A percentile compares a stretch with the other conserved stretches of the same genome.
These are phyloP conservation scores for Isatis tinctoria DNA, from an alignment of 345 rosid species.

Conservation along the genomic window DNA sequence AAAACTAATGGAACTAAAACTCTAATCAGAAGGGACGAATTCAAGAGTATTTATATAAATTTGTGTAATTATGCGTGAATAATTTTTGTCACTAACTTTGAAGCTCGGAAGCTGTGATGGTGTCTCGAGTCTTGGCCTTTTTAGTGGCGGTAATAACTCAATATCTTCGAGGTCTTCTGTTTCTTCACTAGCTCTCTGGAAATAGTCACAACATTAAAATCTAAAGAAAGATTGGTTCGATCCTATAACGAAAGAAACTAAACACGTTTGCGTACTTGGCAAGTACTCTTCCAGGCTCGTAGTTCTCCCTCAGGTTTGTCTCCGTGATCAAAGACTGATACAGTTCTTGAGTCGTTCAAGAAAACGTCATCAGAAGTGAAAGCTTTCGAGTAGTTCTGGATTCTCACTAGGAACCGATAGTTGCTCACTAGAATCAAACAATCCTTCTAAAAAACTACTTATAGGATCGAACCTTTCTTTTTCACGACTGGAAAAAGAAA, in stretches of 20 bases:
- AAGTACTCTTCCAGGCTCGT: constrained; percentile 1
- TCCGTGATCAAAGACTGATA: constrained; percentile 1
- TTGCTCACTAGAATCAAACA: constrained; percentile 19
- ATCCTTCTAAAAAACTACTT: constrained; percentile 17
- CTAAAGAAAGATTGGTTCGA: background rate
- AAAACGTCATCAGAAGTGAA: constrained; percentile 23
- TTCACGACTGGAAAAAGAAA: constrained; percentile 3
- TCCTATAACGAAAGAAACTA: background rate
- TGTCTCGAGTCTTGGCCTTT: constrained; percentile 68
- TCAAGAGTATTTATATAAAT: background rate
- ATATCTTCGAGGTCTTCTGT: constrained; percentile 26
- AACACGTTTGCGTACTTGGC: constrained; percentile 8
- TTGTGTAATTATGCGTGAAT: background rate
- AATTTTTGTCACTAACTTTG: constrained; percentile 46
- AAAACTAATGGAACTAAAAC: background rate
- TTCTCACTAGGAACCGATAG: background rate
- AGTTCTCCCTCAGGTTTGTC: background rate
- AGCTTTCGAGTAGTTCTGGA: constrained; percentile 15
- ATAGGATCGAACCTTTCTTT: background rate
- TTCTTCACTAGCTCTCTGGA: constrained; percentile 39
- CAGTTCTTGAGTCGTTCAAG: constrained; percentile 8
- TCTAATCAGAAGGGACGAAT: background rate
- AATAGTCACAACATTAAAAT: constrained; percentile 28
- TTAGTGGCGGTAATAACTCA: constrained; percentile 35
- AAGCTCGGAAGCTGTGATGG: constrained; percentile 71